Percentiles rank a stretch among this genome's conserved stretches.
phyloP scores from a whole-genome alignment of 1,284 basidiomycete genomes.

The Thelephora terrestris region DNA sequence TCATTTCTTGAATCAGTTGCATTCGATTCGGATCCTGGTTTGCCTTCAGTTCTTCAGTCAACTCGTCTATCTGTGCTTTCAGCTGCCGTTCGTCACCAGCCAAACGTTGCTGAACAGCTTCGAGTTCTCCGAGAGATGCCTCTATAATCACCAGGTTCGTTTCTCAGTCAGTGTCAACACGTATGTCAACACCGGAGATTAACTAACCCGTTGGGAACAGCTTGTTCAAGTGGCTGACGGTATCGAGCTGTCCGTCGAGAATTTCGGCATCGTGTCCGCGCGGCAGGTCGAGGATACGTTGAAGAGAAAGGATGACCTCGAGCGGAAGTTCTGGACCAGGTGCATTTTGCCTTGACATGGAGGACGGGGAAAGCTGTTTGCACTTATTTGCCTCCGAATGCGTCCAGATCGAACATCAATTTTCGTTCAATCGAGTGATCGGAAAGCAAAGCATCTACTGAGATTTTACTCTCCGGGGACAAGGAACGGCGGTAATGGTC shows the following conservation, averaged over 20 bases:
- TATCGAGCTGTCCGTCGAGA: slow-evolving; percentile 50
- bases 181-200: background rate
- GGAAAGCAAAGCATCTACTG: too few species aligned
- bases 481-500: too few species aligned
- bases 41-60: slow-evolving; percentile 56
- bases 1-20: slow-evolving; percentile 87
- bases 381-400: too few species aligned
- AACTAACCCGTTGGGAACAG: slow-evolving; percentile 68
- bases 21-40: slow-evolving; percentile 81
- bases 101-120: slow-evolving; percentile 51
- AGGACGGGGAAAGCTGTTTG: too few species aligned
- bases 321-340: slow-evolving; percentile 43
- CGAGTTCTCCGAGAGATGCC: slow-evolving; percentile 53
- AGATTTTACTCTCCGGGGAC: too few species aligned
- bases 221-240: slow-evolving; percentile 52
- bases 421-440: too few species aligned
- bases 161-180: background rate
- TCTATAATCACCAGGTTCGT: slow-evolving; percentile 30
- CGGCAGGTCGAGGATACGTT: slow-evolving; percentile 51
- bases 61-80: slow-evolving; percentile 61
- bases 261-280: slow-evolving; percentile 35
- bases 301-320: slow-evolving; percentile 57
- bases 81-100: slow-evolving; percentile 50
- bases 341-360: too few species aligned
- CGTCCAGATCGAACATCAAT: too few species aligned